A percentile compares a stretch with the other conserved stretches of the same genome.
Conservation (phyloP, 768 basidiomycete genomes). For the Lactifluus volemus region DNA sequence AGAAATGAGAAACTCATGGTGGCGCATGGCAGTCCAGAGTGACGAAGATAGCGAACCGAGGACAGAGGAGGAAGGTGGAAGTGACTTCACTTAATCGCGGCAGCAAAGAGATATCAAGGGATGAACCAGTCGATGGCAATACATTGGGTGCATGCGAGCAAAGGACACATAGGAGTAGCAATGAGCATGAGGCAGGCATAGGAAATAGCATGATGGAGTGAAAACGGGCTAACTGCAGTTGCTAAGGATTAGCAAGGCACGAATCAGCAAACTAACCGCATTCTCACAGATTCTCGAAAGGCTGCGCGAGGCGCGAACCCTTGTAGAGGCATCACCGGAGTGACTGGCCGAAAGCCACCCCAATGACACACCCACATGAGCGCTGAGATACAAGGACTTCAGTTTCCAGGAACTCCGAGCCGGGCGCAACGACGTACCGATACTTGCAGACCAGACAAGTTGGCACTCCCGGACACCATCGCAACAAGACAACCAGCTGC, state of each 20-base stretch:
- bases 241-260: not conserved
- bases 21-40: too few relatives aligned
- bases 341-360: conserved; percentile 2
- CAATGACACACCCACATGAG: not conserved
- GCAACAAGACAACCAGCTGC: not conserved
- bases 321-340: not conserved
- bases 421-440: not conserved
- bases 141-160: not conserved
- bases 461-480: not conserved
- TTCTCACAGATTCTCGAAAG: not conserved
- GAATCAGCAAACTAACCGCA: not conserved
- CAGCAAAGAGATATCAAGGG: not conserved
- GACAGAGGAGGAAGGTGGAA: too few relatives aligned
- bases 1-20: too few relatives aligned
- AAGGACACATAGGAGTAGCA: not conserved
- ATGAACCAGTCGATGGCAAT: not conserved
- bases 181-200: not conserved
- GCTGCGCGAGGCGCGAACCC: not conserved
- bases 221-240: not conserved
- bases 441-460: conserved; percentile 1
- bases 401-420: not conserved
- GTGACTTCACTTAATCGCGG: not conserved
- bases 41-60: too few relatives aligned
- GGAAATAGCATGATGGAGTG: not conserved
- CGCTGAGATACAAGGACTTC: not conserved